Base-by-base conservation (phyloP, 345 rosid species). In the Rhizophora mangle region DNA sequence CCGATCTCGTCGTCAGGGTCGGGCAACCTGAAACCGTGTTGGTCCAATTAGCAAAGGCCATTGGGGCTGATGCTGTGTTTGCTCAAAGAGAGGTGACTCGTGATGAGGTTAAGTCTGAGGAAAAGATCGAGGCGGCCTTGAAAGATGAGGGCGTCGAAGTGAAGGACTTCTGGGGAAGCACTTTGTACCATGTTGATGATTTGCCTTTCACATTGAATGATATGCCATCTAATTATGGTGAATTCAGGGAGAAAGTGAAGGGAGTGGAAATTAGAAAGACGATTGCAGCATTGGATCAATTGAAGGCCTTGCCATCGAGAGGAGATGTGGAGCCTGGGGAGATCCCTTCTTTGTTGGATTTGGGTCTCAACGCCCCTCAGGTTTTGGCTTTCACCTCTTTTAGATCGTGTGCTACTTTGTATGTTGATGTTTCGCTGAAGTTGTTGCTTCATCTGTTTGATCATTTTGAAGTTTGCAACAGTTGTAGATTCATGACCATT, bases 311-410 rank as follows among this genome's bases (percentile, higher is more conserved):
- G 73, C 99, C 99, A 7, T 85, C 93, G 39, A 80, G 91, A 13
- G 99, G 99, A 68, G 98, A 96, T 67, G 93, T 96, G 8, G 97
- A 90, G 77, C 79, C 86, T 70, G 99, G 99, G 0, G 97, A 96
- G 51, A 82, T 93, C 73, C 99, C 99, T 63, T 77, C 96, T 54
- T 83, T 96, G 73, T 64, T 84, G 74, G 98, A 96, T 80, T 83
- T 96, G 71, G 98, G 98, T 60, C 83, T 84, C 19, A 86, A 74
- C 70, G 88, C 87, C 9, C 68, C 84, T 68, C 91, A 89, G 99
- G 99, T 95, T 43, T 13, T 43, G 18, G 1, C 3, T 43, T 43
- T 15, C 5, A 22, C 60, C 24, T 56, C 6, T 56, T 24, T 9
- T 24, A 0, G 30, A 24, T 56, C 24, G 29, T 9, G 4, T 56